phyloP scores from a whole-genome alignment of 495 filamentous ascomycete species.

The Daldinia caldariorum region DNA sequence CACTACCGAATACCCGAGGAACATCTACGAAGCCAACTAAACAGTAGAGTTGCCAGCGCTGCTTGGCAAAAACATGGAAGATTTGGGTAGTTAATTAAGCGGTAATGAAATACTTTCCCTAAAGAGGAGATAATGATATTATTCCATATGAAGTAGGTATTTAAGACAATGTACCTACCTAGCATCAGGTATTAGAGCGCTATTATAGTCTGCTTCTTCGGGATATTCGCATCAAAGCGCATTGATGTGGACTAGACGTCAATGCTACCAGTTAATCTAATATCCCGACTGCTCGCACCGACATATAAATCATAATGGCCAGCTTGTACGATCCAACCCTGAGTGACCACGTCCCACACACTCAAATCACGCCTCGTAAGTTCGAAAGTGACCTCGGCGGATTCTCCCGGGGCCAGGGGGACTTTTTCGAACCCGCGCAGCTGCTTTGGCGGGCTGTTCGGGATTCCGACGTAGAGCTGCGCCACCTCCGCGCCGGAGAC shows the following conservation, averaged over 20 bases:
- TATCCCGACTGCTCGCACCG: constrained; percentile 62
- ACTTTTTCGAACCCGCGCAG: constrained; percentile 83
- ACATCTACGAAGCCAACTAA: no score
- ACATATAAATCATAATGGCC: constrained; percentile 57
- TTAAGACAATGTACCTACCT: background rate
- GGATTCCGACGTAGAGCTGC: constrained; percentile 73
- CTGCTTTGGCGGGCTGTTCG: constrained; percentile 69
- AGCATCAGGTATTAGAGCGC: background rate
- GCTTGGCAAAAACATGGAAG: no score
- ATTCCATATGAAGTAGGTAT: background rate
- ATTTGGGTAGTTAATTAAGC: no score
- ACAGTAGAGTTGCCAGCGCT: no score
- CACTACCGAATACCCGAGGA: background rate
- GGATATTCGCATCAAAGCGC: constrained; percentile 9
- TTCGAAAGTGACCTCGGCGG: constrained; percentile 66
- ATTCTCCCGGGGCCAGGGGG: constrained; percentile 61
- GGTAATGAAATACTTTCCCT: no score
- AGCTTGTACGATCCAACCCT: constrained; percentile 80
- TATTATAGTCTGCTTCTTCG: background rate
- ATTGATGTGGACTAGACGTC: constrained; percentile 26
- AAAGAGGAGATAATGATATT: background rate
- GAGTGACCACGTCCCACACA: constrained; percentile 75
- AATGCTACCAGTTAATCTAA: constrained; percentile 49
- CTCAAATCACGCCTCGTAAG: constrained; percentile 75
- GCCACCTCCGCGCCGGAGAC: constrained; percentile 73